Evolutionary conservation across 768 basidiomycete species (phyloP).

Genomic region (Terana coerulea): DNA sequence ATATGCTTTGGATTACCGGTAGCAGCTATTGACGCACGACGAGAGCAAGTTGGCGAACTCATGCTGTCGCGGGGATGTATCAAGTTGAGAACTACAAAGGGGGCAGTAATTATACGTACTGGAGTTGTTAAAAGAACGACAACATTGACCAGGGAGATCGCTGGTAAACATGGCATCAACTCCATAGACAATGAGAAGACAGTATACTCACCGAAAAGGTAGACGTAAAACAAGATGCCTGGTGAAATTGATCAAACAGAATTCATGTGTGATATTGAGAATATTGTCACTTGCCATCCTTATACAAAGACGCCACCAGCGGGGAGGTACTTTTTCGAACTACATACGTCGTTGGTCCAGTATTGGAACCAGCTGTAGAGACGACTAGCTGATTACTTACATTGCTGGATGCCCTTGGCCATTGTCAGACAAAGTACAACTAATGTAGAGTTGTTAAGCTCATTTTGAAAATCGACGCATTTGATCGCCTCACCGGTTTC

Average conservation of each 20-base stretch:
- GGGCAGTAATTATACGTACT: neutral
- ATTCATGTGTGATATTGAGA: neutral
- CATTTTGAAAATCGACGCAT: no score
- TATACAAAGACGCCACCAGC: constrained; percentile 2
- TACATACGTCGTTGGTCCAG: no score
- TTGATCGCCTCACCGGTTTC: constrained; percentile 5
- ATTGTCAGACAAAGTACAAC: neutral
- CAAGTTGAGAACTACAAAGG: neutral
- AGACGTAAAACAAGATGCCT: constrained; percentile 11
- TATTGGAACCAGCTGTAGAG: no score
- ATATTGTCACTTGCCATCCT: constrained; percentile 4
- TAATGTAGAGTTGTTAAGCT: neutral
- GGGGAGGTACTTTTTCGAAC: neutral
- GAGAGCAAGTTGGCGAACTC: constrained; percentile 6
- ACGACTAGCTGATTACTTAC: neutral
- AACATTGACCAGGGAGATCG: constrained; percentile 8
- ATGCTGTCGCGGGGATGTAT: neutral
- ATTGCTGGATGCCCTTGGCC: neutral
- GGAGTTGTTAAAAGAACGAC: constrained; percentile 5
- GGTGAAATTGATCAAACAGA: neutral
- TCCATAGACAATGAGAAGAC: no score
- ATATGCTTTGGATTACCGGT: no score
- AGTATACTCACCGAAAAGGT: constrained; percentile 7
- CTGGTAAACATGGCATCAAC: neutral
- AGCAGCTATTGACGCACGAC: constrained; percentile 2